A percentile compares a stretch with the other conserved stretches of the same genome.
These are phyloP conservation scores for Linnemannia elongata DNA, from an alignment of 192 early-diverging fungal species.

Conservation along the genomic window DNA sequence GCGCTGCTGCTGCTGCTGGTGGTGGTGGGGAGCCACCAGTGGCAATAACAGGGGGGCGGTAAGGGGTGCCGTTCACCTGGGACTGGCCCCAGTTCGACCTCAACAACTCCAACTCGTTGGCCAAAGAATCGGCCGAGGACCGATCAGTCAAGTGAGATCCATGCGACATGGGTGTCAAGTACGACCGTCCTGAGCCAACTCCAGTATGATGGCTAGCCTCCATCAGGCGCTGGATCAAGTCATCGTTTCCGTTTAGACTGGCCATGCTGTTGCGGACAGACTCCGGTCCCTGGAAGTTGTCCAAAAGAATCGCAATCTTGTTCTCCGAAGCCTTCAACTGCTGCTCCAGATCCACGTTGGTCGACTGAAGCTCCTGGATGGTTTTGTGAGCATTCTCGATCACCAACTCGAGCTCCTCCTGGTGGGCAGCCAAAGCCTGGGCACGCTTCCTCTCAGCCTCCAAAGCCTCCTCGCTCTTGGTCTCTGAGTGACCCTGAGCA, in stretches of 20 bases:
- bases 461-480: conserved; percentile 2
- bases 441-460: conserved; percentile 30
- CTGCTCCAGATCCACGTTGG: conserved; percentile 36
- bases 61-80: conserved; percentile 18
- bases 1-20: background rate
- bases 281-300: conserved; percentile 50
- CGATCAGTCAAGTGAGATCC: conserved; percentile 44
- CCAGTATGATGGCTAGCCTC: conserved; percentile 25
- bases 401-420: conserved; percentile 42
- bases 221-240: conserved; percentile 44
- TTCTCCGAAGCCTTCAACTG: conserved; percentile 40
- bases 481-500: background rate
- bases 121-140: conserved; percentile 45
- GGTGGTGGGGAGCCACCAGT: background rate
- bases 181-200: background rate
- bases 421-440: conserved; percentile 21
- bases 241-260: conserved; percentile 37
- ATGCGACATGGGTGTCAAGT: conserved; percentile 36
- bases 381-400: conserved; percentile 44
- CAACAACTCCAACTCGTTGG: conserved; percentile 49
- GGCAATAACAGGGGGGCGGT: background rate
- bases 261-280: conserved; percentile 53
- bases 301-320: conserved; percentile 52
- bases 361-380: conserved; percentile 27
- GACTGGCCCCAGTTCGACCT: conserved; percentile 35